Conservation (phyloP, 805 yeast genomes). For the Candida nemodendra region DNA sequence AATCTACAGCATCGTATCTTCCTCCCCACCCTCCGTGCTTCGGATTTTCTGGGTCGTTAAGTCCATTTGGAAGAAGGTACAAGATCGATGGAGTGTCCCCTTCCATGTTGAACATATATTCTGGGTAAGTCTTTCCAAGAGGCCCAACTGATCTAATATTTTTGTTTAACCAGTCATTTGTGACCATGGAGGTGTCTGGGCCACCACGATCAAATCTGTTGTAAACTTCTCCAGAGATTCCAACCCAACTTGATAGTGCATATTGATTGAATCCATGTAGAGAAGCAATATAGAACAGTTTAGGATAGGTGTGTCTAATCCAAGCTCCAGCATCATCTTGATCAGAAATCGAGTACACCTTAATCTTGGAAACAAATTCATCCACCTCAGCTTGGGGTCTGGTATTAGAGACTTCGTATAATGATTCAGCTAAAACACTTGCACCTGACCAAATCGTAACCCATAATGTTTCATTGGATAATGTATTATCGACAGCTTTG, state of each 20-base stretch:
- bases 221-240: conserved; percentile 29
- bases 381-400: conserved; percentile 17
- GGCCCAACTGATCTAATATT: conserved; percentile 28
- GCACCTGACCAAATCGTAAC: conserved; percentile 35
- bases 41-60: conserved; percentile 30
- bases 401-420: conserved; percentile 21
- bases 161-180: conserved; percentile 26
- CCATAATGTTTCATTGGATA: conserved; percentile 19
- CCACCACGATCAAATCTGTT: conserved; percentile 26
- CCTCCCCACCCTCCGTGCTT: conserved; percentile 38
- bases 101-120: conserved; percentile 28
- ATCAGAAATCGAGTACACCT: conserved; percentile 32
- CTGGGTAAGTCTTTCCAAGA: conserved; percentile 29
- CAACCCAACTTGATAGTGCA: conserved; percentile 31
- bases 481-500: conserved; percentile 21
- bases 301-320: conserved; percentile 31
- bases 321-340: conserved; percentile 35
- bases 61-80: conserved; percentile 31
- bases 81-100: conserved; percentile 34
- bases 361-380: conserved; percentile 18
- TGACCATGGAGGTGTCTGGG: conserved; percentile 25
- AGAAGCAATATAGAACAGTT: conserved; percentile 27
- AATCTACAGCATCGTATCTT: conserved; percentile 26
- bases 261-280: conserved; percentile 31
- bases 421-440: conserved; percentile 32